A percentile compares a stretch with the other conserved stretches of the same genome.
Evolutionary conservation across 148 eudicot genomes (phyloP).

Genomic region (Oxyria digyna): DNA sequence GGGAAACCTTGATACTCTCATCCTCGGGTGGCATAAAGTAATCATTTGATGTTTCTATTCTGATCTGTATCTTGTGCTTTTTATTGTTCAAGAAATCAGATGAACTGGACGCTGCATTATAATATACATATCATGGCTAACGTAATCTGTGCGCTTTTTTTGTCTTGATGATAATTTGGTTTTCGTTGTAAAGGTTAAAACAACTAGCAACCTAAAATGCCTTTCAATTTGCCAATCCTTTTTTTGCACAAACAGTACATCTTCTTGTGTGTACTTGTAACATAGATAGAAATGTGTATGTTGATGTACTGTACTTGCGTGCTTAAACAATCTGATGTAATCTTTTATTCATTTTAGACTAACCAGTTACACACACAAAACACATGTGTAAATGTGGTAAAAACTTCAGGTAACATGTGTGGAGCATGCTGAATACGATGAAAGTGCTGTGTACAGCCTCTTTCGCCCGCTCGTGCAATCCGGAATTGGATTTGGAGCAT

Average conservation of each 20-base stretch:
- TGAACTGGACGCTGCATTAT: neutral
- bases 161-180: neutral
- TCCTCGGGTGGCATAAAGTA: conserved; percentile 20
- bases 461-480: conserved; percentile 60
- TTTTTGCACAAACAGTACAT: neutral
- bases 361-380: neutral
- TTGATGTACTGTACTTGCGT: neutral
- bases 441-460: conserved; percentile 56
- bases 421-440: conserved; percentile 84
- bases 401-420: conserved; percentile 80
- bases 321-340: neutral
- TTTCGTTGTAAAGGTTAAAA: neutral
- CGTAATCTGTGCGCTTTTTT: neutral
- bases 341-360: neutral
- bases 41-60: conserved; percentile 39
- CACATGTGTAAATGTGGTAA: neutral
- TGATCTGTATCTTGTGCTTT: conserved; percentile 4
- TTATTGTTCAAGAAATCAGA: neutral
- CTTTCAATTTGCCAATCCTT: neutral
- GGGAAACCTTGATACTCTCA: conserved; percentile 25
- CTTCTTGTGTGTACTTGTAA: neutral
- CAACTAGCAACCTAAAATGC: neutral
- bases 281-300: neutral
- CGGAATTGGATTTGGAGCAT: conserved; percentile 94
- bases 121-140: neutral